Percentiles rank a stretch among this genome's conserved stretches.
These are phyloP conservation scores for Fremontodendron californicum DNA, from an alignment of 345 rosid species.

Conservation along the genomic window DNA sequence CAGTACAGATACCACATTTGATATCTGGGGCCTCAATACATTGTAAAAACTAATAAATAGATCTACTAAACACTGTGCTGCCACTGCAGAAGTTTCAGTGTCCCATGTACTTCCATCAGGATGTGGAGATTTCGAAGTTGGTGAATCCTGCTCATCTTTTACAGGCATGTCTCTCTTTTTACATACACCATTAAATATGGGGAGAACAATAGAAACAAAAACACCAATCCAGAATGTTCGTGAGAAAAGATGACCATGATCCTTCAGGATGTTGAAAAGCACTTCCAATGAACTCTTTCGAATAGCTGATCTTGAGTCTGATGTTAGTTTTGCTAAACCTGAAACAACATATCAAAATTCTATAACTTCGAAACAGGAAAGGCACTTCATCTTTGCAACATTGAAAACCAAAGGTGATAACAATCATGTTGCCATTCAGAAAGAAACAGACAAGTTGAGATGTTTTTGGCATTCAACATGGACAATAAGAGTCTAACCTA, in stretches of 20 bases:
- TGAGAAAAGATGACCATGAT: conserved; percentile 95
- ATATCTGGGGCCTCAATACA: conserved; percentile 59
- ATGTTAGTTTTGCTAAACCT: conserved; percentile 82
- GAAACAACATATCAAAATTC: conserved; percentile 31
- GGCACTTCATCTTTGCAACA: background rate
- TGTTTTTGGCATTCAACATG: background rate
- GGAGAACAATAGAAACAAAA: conserved; percentile 56
- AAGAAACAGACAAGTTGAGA: background rate
- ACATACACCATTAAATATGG: conserved; percentile 49
- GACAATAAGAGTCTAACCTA: background rate
- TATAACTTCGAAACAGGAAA: conserved; percentile 2
- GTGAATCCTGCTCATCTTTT: conserved; percentile 42
- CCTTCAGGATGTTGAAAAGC: conserved; percentile 87
- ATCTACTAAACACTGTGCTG: conserved; percentile 72
- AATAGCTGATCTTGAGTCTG: conserved; percentile 77
- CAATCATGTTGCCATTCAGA: background rate
- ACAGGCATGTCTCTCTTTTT: conserved; percentile 39
- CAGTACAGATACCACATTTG: conserved; percentile 57
- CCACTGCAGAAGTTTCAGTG: conserved; percentile 69
- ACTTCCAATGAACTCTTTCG: conserved; percentile 90
- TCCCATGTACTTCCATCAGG: conserved; percentile 63
- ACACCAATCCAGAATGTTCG: conserved; percentile 59
- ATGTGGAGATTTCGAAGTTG: conserved; percentile 38
- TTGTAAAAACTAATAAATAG: conserved; percentile 56
- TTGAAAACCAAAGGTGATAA: background rate